Evolutionary conservation across 352 stramenopile genomes (phyloP).

Genomic region (Plasmopara viticola): DNA sequence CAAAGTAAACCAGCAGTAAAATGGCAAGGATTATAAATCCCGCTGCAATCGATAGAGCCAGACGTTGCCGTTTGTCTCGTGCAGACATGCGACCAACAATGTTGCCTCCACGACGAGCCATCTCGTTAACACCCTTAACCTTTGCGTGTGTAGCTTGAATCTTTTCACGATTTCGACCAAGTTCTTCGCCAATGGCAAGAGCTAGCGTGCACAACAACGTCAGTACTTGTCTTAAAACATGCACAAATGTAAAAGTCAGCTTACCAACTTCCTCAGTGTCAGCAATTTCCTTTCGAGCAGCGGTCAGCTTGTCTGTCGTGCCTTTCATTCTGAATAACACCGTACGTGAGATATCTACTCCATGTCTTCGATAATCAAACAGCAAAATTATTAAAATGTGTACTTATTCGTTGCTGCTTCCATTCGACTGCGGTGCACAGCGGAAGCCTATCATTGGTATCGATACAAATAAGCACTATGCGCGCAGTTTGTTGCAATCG

Average conservation of each 20-base stretch:
- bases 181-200: conserved; percentile 75
- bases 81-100: conserved; percentile 83
- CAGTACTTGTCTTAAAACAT: background rate
- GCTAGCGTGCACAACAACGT: conserved; percentile 22
- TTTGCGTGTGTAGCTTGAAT: conserved; percentile 78
- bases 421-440: conserved; percentile 72
- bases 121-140: conserved; percentile 81
- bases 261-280: conserved; percentile 84
- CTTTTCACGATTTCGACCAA: conserved; percentile 80
- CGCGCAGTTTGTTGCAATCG: no score
- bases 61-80: conserved; percentile 73
- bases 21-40: conserved; percentile 81
- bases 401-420: conserved; percentile 78
- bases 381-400: background rate
- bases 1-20: conserved; percentile 84
- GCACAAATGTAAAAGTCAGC: conserved; percentile 7
- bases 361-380: background rate
- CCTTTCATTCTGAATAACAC: conserved; percentile 64
- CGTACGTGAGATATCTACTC: background rate
- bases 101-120: conserved; percentile 71
- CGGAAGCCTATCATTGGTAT: conserved; percentile 35
- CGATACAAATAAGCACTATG: no score
- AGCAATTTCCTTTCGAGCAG: conserved; percentile 68
- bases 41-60: conserved; percentile 61
- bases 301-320: conserved; percentile 74